Evolutionary conservation across 2,329 filamentous ascomycete species (phyloP).

Genomic region (Penicillium janthinellum): DNA sequence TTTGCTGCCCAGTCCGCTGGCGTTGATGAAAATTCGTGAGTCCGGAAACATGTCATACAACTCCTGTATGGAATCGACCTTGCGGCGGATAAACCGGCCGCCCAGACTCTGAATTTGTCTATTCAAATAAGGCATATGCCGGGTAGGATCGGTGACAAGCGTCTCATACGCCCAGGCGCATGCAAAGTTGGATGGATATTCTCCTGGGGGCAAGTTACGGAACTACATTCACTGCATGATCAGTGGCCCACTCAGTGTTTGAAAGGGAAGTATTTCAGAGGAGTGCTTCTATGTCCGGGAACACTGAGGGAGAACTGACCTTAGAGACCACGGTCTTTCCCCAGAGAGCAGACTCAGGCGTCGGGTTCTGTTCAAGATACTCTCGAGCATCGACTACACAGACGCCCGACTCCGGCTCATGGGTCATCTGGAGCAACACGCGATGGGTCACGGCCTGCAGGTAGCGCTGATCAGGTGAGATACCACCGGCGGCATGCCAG

Average conservation of each 20-base stretch:
- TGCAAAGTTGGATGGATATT: conserved; percentile 39
- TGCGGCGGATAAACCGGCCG: conserved; percentile 38
- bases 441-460: conserved; percentile 40
- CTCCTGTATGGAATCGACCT: conserved; percentile 37
- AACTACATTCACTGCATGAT: conserved; percentile 28
- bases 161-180: conserved; percentile 41
- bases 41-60: conserved; percentile 40
- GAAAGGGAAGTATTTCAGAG: not conserved
- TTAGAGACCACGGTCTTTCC: conserved; percentile 39
- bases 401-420: conserved; percentile 38
- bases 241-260: not conserved
- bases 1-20: conserved; percentile 41
- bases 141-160: conserved; percentile 41
- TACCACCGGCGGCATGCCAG: conserved; percentile 43
- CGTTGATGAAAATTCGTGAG: conserved; percentile 42
- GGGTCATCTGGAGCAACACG: conserved; percentile 38
- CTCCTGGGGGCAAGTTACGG: conserved; percentile 32
- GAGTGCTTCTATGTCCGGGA: not conserved
- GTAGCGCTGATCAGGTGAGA: conserved; percentile 38
- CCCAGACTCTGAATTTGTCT: conserved; percentile 34
- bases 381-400: conserved; percentile 39
- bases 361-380: conserved; percentile 38
- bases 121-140: conserved; percentile 40
- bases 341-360: conserved; percentile 38
- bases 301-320: conserved; percentile 20